phyloP scores from a whole-genome alignment of 139 green algal genomes.

The Tetradesmus obliquus region DNA sequence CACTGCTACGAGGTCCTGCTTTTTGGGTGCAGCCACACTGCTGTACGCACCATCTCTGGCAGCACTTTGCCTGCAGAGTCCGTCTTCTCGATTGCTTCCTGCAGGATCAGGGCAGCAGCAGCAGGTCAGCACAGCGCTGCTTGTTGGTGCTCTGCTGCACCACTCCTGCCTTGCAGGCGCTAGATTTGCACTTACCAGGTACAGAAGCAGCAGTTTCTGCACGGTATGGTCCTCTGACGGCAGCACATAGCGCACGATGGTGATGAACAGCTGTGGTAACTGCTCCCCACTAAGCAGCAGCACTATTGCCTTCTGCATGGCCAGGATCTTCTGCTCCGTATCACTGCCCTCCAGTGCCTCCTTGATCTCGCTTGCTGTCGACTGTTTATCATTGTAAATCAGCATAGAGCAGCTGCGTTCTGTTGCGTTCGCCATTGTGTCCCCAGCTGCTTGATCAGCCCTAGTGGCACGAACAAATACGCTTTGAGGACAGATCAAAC shows the following conservation, averaged over 20 bases:
- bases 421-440: conserved; percentile 71
- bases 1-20: background rate
- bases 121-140: background rate
- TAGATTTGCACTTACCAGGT: conserved; percentile 79
- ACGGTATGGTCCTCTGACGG: conserved; percentile 97
- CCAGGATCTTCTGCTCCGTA: conserved; percentile 82
- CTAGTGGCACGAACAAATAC: background rate
- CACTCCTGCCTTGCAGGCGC: background rate
- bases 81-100: conserved; percentile 99
- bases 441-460: background rate
- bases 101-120: conserved; percentile 31
- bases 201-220: conserved; percentile 99
- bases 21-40: background rate
- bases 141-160: background rate
- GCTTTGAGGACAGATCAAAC: background rate
- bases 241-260: conserved; percentile 99
- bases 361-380: conserved; percentile 90
- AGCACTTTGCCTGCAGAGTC: conserved; percentile 95
- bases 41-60: conserved; percentile 93
- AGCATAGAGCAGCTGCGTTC: conserved; percentile 95
- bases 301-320: conserved; percentile 97
- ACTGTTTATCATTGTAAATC: conserved; percentile 89
- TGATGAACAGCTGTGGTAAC: conserved; percentile 98
- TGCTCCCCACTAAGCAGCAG: conserved; percentile 96
- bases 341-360: conserved; percentile 93